Evolutionary conservation across 2,329 filamentous ascomycete species (phyloP), one percentile per base, ranked within the genome.

Genomic region (Alternaria conjuncta): DNA sequence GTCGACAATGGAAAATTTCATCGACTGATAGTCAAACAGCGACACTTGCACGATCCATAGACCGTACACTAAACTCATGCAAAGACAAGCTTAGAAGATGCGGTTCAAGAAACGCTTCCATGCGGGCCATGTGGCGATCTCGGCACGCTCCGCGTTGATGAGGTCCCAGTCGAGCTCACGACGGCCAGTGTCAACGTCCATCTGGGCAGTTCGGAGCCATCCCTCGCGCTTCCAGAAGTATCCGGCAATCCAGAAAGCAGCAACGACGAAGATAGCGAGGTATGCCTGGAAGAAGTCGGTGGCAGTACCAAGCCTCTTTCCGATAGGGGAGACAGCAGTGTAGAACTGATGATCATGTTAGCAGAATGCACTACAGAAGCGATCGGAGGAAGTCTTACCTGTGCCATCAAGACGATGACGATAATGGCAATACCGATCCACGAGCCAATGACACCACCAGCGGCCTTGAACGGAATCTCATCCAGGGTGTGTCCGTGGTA

Each of bases 121-220:
- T 12, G 79, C 75, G 2, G 87, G 87, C 82, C 82, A 85, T 4
- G 79, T 71, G 15, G 84, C 85, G 20, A 87, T 75, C 76, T 82
- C 75, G 41, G 82, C 84, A 28, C 84, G 83, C 71, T 85, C 82
- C 41, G 80, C 84, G 75, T 89, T 86, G 79, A 90, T 89, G 44
- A 81, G 81, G 11, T 90, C 88, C 87, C 87, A 91, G 75, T 92
- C 86, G 55, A 90, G 84, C 78, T 88, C 85, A 62, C 89, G 85
- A 43, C 89, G 86, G 65, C 89, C 89, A 26, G 84, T 85, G 73
- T 92, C 89, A 57, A 92, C 84, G 69, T 92, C 89, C 61, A 92
- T 91, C 68, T 91, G 80, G 26, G 83, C 79, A 3, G 87, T 76
- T 23, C 76, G 84, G 57, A 89, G 82, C 87, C 87, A 91, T 18